Conservation (phyloP, 192 early-diverging fungal genomes). For the Podila minutissima region DNA sequence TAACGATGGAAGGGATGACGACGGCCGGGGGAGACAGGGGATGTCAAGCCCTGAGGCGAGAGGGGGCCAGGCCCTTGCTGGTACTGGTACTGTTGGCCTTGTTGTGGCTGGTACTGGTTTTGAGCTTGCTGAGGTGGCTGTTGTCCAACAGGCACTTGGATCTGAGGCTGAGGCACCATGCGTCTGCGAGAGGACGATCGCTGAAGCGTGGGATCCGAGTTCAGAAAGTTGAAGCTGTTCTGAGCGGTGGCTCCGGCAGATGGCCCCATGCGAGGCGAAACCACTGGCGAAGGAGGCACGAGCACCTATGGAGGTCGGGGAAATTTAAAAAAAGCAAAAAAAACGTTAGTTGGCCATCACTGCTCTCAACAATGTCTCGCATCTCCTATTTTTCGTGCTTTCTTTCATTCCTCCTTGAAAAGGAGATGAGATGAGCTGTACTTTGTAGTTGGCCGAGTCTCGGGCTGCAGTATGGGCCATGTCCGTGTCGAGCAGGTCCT, state of each 20-base stretch:
- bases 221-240: conserved; percentile 38
- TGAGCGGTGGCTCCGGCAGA: conserved; percentile 5
- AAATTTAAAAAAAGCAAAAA: background rate
- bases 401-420: background rate
- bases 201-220: conserved; percentile 40
- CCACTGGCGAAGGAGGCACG: conserved; percentile 36
- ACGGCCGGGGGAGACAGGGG: conserved; percentile 36
- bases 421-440: conserved; percentile 1
- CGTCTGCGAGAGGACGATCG: conserved; percentile 34
- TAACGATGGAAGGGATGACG: conserved; percentile 33
- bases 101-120: background rate
- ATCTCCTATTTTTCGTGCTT: no score
- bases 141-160: conserved; percentile 20
- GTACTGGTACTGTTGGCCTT: background rate
- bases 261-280: conserved; percentile 28
- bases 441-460: conserved; percentile 49
- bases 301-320: conserved; percentile 7
- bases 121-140: conserved; percentile 1
- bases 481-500: conserved; percentile 24
- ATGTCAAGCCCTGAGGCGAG: conserved; percentile 23
- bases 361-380: background rate
- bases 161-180: conserved; percentile 24
- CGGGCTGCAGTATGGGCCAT: conserved; percentile 9
- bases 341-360: background rate
- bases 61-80: conserved; percentile 2